phyloP scores from a whole-genome alignment of 352 stramenopile genomes.

The Globisporangium megalacanthum region DNA sequence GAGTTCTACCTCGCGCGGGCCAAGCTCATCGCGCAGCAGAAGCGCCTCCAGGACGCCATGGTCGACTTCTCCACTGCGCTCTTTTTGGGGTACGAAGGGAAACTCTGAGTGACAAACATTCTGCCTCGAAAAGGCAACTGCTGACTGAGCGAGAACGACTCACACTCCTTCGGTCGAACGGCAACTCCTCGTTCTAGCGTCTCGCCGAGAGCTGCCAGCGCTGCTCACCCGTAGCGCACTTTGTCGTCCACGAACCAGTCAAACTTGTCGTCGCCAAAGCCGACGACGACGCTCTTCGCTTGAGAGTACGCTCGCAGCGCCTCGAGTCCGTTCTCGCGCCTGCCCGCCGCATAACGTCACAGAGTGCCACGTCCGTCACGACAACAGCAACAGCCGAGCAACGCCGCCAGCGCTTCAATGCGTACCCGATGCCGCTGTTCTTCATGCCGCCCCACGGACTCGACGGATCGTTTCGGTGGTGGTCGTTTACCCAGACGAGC shows the following conservation, averaged over 20 bases:
- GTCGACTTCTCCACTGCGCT: conserved; percentile 74
- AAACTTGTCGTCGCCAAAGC: conserved; percentile 53
- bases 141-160: not conserved
- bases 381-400: not conserved
- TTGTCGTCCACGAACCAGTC: conserved; percentile 70
- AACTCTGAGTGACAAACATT: conserved; percentile 33
- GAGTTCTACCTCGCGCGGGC: conserved; percentile 64
- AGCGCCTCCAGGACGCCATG: conserved; percentile 73
- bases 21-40: conserved; percentile 67
- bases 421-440: conserved; percentile 54
- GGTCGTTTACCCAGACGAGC: conserved; percentile 91
- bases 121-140: not conserved
- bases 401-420: not conserved
- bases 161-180: no score
- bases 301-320: conserved; percentile 72
- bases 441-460: conserved; percentile 72
- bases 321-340: conserved; percentile 82
- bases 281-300: conserved; percentile 65
- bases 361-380: not conserved
- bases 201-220: not conserved
- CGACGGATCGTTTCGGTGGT: conserved; percentile 48
- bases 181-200: no score
- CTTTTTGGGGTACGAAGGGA: conserved; percentile 63
- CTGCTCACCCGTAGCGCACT: conserved; percentile 48
- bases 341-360: conserved; percentile 11